Conservation (phyloP, 257 asterid genomes). For the Fraxinus cuspidata region DNA sequence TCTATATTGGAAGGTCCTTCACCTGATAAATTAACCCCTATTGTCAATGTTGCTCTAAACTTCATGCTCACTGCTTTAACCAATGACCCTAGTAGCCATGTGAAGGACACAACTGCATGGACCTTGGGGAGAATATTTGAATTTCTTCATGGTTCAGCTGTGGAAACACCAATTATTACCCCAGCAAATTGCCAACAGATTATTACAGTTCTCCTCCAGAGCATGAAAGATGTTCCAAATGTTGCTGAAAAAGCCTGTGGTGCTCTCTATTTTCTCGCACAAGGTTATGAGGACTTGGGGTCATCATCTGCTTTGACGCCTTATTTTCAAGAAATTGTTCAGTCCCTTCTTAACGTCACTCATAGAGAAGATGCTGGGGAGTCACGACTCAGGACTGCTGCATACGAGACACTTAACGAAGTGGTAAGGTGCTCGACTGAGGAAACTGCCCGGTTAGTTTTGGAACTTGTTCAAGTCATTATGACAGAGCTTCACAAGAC, state of each 20-base stretch:
- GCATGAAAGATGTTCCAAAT: slow-evolving; percentile 29
- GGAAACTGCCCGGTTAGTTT: slow-evolving; percentile 71
- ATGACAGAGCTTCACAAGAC: slow-evolving; percentile 82
- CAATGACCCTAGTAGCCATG: background rate
- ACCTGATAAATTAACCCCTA: background rate
- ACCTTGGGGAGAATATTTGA: background rate
- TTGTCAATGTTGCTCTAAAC: background rate
- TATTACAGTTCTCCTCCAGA: background rate
- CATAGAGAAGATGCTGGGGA: slow-evolving; percentile 88
- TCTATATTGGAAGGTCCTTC: background rate
- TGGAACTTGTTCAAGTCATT: slow-evolving; percentile 75
- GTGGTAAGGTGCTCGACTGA: slow-evolving; percentile 80
- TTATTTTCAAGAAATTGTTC: slow-evolving; percentile 75
- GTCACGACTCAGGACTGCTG: slow-evolving; percentile 77
- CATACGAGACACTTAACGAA: slow-evolving; percentile 85
- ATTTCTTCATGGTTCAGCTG: background rate
- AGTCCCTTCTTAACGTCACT: slow-evolving; percentile 64
- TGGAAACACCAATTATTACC: background rate
- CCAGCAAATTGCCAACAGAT: background rate
- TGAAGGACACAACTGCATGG: background rate
- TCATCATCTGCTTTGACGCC: slow-evolving; percentile 70
- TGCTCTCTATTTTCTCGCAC: slow-evolving; percentile 41
- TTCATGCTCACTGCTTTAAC: background rate
- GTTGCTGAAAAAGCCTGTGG: background rate
- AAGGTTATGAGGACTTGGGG: slow-evolving; percentile 72